A percentile compares a stretch with the other conserved stretches of the same genome.
These are phyloP conservation scores for Naganishia cerealis DNA, from an alignment of 1,284 basidiomycete genomes.

Conservation along the genomic window DNA sequence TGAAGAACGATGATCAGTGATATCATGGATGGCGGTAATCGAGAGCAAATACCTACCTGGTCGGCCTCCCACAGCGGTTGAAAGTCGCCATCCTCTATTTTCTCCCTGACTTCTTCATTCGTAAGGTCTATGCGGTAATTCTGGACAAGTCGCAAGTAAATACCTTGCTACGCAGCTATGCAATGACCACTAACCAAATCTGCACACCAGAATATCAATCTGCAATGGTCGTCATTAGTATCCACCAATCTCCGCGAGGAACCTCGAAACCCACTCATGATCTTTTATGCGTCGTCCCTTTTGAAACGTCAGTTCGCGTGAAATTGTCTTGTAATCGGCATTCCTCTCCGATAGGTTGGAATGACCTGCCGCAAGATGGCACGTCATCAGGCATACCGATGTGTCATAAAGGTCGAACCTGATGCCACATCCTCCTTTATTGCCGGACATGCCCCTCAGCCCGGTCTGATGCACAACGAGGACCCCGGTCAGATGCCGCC, in stretches of 20 bases:
- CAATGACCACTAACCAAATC: slow-evolving; percentile 61
- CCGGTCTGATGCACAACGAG: slow-evolving; percentile 67
- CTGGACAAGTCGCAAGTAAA: slow-evolving; percentile 28
- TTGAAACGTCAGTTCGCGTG: slow-evolving; percentile 75
- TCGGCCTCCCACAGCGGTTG: slow-evolving; percentile 76
- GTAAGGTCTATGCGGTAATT: slow-evolving; percentile 91
- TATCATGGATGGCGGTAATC: slow-evolving; percentile 6
- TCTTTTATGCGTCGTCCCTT: slow-evolving; percentile 82
- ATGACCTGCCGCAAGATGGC: slow-evolving; percentile 90
- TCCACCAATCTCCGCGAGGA: background rate
- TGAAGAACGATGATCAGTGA: slow-evolving; percentile 2
- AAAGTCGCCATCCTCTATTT: slow-evolving; percentile 66
- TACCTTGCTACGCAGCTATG: background rate
- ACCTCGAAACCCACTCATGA: slow-evolving; percentile 70
- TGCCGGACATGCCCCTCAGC: slow-evolving; percentile 92
- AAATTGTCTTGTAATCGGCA: slow-evolving; percentile 86
- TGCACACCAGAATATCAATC: slow-evolving; percentile 79
- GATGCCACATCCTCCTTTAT: slow-evolving; percentile 92
- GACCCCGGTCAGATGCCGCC: background rate
- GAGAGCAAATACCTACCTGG: slow-evolving; percentile 62
- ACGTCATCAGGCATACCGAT: slow-evolving; percentile 87
- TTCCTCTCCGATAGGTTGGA: slow-evolving; percentile 85
- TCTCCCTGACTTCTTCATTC: slow-evolving; percentile 72
- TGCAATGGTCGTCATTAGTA: slow-evolving; percentile 28
- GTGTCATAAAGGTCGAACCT: slow-evolving; percentile 87